phyloP scores from a whole-genome alignment of 495 filamentous ascomycete species.

The Lasiosphaeria miniovina region DNA sequence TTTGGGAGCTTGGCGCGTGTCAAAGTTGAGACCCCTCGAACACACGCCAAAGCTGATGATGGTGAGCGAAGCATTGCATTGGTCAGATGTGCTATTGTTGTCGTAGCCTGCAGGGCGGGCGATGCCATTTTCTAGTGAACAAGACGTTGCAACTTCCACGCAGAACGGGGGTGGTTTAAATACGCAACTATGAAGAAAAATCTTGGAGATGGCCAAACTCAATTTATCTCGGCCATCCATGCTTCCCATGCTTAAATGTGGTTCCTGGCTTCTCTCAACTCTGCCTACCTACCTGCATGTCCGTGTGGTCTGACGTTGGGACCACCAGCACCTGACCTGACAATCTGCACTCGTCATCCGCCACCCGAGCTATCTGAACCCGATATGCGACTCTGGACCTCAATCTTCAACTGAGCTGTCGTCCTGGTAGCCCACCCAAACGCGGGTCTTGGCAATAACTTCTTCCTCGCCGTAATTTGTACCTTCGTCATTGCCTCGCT shows the following conservation, averaged over 20 bases:
- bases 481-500: neutral
- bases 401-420: neutral
- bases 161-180: neutral
- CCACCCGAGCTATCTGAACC: neutral
- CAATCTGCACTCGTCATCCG: neutral
- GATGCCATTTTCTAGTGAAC: neutral
- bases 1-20: neutral
- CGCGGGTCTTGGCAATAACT: neutral
- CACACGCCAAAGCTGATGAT: conserved; percentile 2
- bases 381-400: neutral
- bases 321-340: conserved; percentile 1
- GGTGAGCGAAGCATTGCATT: conserved; percentile 8
- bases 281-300: neutral
- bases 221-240: neutral
- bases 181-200: conserved; percentile 10
- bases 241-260: neutral
- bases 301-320: neutral
- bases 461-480: neutral
- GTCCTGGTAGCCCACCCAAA: neutral
- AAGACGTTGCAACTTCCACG: neutral
- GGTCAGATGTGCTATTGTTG: neutral
- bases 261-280: neutral
- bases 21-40: neutral
- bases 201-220: neutral
- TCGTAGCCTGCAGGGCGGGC: neutral